Base-by-base conservation (phyloP, 1,139 yeast species). In the Sugiyamaella novakii region DNA sequence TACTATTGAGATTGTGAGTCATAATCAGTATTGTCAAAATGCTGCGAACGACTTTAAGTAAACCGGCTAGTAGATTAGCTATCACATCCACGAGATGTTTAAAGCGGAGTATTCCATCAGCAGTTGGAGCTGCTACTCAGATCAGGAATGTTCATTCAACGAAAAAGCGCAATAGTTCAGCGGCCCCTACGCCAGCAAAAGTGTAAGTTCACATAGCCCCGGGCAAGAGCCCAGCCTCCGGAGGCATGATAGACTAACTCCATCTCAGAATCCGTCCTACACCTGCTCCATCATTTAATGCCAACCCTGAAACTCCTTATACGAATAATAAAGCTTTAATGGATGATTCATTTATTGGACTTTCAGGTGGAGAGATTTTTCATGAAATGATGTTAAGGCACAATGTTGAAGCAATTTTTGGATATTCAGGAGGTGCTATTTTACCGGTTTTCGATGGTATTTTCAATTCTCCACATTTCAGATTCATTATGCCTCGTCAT, bases 381-480 rank as follows among this genome's bases (percentile, higher is more conserved):
- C 97, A 92, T 71, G 98, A 92, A 71, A 92, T 92, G 98, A 92
- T 92, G 97, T 78, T 84, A 55, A 82, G 97, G 70, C 97, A 92
- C 69, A 79, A 87, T 48, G 98, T 92, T 52, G 98, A 92, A 69
- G 87, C 97, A 54, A 81, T 89, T 47, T 91, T 88, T 69, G 96
- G 96, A 41, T 88, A 87, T 72, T 95, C 98, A 47, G 98, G 98
- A 63, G 98, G 98, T 67, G 98, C 98, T 59, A 92, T 92, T 66
- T 78, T 92, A 63, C 98, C 98, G 19, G 98, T 92, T 27, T 92
- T 86, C 66, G 98, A 92, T 67, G 98, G 98, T 59, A 92, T 92
- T 62, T 87, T 86, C 76, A 86, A 91, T 73, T 87, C 96, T 12
- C 84, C 85, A 51, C 81, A 85, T 63, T 91, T 92, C 76, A 82